Base-by-base conservation (phyloP, 345 rosid genomes). In the Gossypium stocksii region DNA sequence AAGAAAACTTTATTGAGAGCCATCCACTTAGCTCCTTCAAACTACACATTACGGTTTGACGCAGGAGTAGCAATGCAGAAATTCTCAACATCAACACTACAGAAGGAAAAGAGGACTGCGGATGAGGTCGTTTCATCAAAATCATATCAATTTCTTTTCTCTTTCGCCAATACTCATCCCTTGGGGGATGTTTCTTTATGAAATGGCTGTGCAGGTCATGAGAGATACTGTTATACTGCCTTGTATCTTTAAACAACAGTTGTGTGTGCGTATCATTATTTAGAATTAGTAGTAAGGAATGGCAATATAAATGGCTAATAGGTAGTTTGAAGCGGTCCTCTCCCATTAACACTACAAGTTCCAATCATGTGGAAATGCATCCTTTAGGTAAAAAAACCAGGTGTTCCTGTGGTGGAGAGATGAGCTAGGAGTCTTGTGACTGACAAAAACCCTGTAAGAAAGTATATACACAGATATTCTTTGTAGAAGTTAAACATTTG, bases 1-100 rank as follows among this genome's bases (percentile, higher is more conserved):
- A 95, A 93, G 86, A 95, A 88, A 86, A 86, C 96, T 68, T 80
- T 95, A 54, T 79, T 91, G 72, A 90, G 96, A 85, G 98, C 97
- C 73, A 95, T 95, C 83, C 99, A 95, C 78, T 85, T 93, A 80
- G 75, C 96, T 76, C 99, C 99, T 64, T 90, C 98, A 71, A 95
- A 95, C 85, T 95, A 93, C 76, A 88, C 91, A 16, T 80, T 95
- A 80, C 88, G 96, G 83, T 95, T 95, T 85, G 93, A 95, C 87
- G 94, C 94, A 69, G 99, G 99, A 76, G 99, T 94, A 51, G 92
- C 95, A 51, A 90, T 95, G 99, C 99, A 95, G 80, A 95, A 95
- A 77, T 95, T 90, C 82, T 89, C 98, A 43, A 92, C 99, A 82
- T 95, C 92, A 74, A 95, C 98, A 19, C 86, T 95, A 76, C 99